Percentiles rank a stretch among this genome's conserved stretches.
phyloP scores from a whole-genome alignment of 2,329 filamentous ascomycete species.

The Monilinia laxa region DNA sequence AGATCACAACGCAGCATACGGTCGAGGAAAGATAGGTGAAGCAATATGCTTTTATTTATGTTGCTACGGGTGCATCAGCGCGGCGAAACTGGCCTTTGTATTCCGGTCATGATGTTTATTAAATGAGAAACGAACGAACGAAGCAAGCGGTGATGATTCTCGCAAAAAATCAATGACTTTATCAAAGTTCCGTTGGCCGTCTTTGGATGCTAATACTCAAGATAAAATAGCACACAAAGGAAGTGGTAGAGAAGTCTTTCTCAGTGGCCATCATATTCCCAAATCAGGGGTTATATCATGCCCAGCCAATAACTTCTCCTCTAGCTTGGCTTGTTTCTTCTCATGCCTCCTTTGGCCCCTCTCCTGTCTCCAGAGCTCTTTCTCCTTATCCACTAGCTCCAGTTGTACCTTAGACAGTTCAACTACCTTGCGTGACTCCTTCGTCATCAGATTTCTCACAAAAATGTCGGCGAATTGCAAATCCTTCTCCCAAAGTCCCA shows the following conservation, averaged over 20 bases:
- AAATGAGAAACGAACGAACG: slow-evolving; percentile 26
- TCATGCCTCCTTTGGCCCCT: slow-evolving; percentile 36
- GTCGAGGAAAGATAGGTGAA: slow-evolving; percentile 8
- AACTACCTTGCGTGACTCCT: slow-evolving; percentile 44
- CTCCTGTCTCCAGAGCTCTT: slow-evolving; percentile 42
- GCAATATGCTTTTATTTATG: slow-evolving; percentile 26
- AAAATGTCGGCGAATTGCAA: neutral
- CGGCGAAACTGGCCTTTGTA: slow-evolving; percentile 37
- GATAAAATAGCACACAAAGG: neutral
- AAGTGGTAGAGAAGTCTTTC: neutral
- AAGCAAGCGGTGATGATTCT: slow-evolving; percentile 22
- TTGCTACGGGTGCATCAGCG: slow-evolving; percentile 40
- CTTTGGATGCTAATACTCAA: neutral
- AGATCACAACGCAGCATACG: neutral
- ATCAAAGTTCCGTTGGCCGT: neutral
- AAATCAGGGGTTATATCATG: slow-evolving; percentile 5
- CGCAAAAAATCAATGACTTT: slow-evolving; percentile 3
- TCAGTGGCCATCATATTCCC: neutral
- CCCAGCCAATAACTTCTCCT: slow-evolving; percentile 13
- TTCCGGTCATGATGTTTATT: slow-evolving; percentile 28
- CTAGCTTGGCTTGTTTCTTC: slow-evolving; percentile 26
- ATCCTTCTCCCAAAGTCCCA: slow-evolving; percentile 20
- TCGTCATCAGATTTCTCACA: slow-evolving; percentile 33
- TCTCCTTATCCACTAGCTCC: slow-evolving; percentile 49
- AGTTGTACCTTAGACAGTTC: slow-evolving; percentile 22